Base-by-base conservation (phyloP, 257 asterid species). In the Solanum sitiens region DNA sequence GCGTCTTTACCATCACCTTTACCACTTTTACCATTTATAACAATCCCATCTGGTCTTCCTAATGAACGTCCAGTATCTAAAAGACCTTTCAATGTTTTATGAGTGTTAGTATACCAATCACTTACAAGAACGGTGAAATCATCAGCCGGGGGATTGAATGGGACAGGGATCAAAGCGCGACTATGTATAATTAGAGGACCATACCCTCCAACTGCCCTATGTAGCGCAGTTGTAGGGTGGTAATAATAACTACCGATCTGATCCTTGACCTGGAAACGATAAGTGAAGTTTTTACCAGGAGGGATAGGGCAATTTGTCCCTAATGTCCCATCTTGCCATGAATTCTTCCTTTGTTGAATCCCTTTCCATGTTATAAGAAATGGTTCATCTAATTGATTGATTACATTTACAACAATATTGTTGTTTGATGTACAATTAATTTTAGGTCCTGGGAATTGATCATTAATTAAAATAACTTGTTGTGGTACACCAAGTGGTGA, bases 221-320 rank as follows among this genome's bases (percentile, higher is more conserved):
- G 86, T 14, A 56, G 15, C 33, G 65, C 59, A 8, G 88, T 87
- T 35, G 83, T 40, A 11, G 87, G 83, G 23, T 65, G 73, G 4
- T 85, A 68, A 12, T 40, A 85, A 18, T 67, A 85, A 33, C 32
- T 68, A 27, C 87, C 79, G 4, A 87, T 87, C 11, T 76, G 88
- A 39, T 76, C 88, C 80, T 87, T 85, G 1, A 85, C 82, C 5
- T 85, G 87, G 9, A 67, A 68, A 42, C 3, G 87, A 7, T 85
- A 85, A 4, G 88, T 87, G 27, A 53, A 87, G 23, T 87, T 87
- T 30, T 61, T 61, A 8, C 88, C 86, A 23, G 86, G 27, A 35
- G 25, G 61, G 68, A 87, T 87, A 4, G 88, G 88, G 35, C 88
- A 87, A 68, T n/a, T 87, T 27, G 86, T 87, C 16, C 88, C 86